These are phyloP conservation scores for Gaeumannomyces sp. DNA, from an alignment of 2,329 filamentous ascomycete genomes.

Conservation along the genomic window DNA sequence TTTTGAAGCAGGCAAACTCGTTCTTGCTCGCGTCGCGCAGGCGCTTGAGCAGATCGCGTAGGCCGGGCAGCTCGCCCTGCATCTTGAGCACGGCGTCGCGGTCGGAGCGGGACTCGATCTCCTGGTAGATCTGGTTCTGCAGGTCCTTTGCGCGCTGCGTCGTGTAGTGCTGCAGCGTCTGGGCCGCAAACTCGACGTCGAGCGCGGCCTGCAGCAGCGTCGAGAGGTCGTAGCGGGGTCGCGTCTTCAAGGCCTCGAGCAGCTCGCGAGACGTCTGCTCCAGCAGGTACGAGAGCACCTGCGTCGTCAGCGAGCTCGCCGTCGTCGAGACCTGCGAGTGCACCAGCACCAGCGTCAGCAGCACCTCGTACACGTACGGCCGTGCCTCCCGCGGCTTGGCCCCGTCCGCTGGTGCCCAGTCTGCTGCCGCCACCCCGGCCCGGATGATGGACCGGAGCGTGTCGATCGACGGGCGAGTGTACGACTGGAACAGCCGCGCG, in stretches of 20 bases:
- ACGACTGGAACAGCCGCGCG: conserved; percentile 82
- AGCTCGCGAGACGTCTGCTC: conserved; percentile 75
- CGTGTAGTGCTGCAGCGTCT: conserved; percentile 85
- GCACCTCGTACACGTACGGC: conserved; percentile 82
- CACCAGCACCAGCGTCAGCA: conserved; percentile 80
- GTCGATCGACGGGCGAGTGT: conserved; percentile 72
- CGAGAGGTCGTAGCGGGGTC: conserved; percentile 64
- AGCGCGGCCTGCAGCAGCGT: conserved; percentile 95
- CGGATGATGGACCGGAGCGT: conserved; percentile 64
- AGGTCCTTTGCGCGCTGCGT: conserved; percentile 74
- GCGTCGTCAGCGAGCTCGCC: conserved; percentile 65
- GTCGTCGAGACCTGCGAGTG: conserved; percentile 86
- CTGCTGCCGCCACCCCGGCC: conserved; percentile 61
- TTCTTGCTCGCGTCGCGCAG: conserved; percentile 74
- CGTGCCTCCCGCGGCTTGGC: conserved; percentile 65
- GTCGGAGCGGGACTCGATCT: conserved; percentile 82
- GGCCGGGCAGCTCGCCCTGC: conserved; percentile 82
- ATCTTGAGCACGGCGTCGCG: conserved; percentile 73
- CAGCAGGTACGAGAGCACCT: conserved; percentile 80
- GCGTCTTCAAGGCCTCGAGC: conserved; percentile 69
- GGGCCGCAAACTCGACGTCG: conserved; percentile 93
- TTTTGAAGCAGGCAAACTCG: conserved; percentile 82
- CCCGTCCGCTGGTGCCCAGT: conserved; percentile 59
- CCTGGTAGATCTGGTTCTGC: conserved; percentile 82
- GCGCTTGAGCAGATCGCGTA: conserved; percentile 81